These are phyloP conservation scores for Pyrus communis DNA, from an alignment of 306 rosid genomes.

Conservation along the genomic window DNA sequence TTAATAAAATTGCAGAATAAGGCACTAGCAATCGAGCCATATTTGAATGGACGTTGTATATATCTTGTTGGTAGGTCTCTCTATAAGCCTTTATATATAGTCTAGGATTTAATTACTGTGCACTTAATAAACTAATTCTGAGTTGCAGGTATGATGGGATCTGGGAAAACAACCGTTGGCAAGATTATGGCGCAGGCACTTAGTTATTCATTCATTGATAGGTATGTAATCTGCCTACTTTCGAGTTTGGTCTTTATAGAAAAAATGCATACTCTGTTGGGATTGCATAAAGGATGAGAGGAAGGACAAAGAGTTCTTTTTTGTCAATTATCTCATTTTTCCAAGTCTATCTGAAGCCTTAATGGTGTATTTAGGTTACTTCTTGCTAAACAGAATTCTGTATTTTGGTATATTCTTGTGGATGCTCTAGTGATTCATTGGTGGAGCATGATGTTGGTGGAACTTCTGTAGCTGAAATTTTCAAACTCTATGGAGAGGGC, in stretches of 20 bases:
- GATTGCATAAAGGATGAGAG: neutral
- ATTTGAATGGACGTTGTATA: conserved; percentile 79
- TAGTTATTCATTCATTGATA: conserved; percentile 68
- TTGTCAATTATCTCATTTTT: neutral
- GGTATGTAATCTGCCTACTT: conserved; percentile 45
- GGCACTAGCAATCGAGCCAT: conserved; percentile 56
- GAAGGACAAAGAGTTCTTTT: neutral
- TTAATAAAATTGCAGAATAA: conserved; percentile 61
- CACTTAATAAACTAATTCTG: conserved; percentile 17
- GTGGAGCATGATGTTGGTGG: conserved; percentile 70
- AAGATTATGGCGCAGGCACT: conserved; percentile 73
- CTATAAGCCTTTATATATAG: conserved; percentile 19
- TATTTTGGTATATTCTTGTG: conserved; percentile 13
- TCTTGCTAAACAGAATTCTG: conserved; percentile 20
- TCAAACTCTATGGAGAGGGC: conserved; percentile 69
- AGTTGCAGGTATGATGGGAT: conserved; percentile 97
- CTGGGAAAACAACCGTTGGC: conserved; percentile 98
- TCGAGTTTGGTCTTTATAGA: neutral
- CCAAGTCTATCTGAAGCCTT: conserved; percentile 5
- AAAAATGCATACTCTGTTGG: neutral
- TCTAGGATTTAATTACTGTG: conserved; percentile 5
- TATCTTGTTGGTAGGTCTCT: conserved; percentile 91
- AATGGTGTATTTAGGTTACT: neutral
- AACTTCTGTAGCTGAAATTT: conserved; percentile 74
- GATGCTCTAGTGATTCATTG: conserved; percentile 60